These are phyloP conservation scores for Lactarius akahatsu DNA, from an alignment of 768 basidiomycete species.

Conservation along the genomic window DNA sequence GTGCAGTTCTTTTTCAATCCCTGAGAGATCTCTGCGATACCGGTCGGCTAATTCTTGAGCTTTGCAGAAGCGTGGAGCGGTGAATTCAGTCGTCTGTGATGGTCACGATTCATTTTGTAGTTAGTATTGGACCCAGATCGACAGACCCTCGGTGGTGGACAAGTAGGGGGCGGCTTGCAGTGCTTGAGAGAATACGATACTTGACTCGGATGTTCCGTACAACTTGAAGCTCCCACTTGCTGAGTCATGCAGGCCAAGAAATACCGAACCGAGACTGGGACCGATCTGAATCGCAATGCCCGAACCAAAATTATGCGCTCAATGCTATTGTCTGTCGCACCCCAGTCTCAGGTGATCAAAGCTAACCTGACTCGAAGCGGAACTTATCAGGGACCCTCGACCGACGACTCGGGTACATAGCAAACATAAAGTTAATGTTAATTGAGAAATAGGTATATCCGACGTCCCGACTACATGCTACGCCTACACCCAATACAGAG, in stretches of 20 bases:
- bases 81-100: background rate
- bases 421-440: background rate
- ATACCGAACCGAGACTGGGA: too few relatives aligned
- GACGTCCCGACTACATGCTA: background rate
- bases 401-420: background rate
- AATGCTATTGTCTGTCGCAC: too few relatives aligned
- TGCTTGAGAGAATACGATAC: background rate
- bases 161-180: background rate
- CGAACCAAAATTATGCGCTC: background rate
- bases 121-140: background rate
- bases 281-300: too few relatives aligned
- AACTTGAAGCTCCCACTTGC: background rate
- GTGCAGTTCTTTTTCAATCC: background rate
- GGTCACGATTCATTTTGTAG: background rate
- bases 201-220: background rate
- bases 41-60: background rate
- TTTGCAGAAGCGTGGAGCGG: background rate
- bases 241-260: background rate
- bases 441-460: conserved; percentile 3
- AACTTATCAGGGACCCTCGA: background rate
- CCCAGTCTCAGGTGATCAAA: background rate
- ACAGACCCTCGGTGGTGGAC: background rate
- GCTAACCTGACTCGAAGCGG: background rate
- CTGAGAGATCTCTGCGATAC: background rate
- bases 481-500: background rate